These are phyloP conservation scores for Santalum album DNA, from an alignment of 164 flowering plant genomes.

Conservation along the genomic window DNA sequence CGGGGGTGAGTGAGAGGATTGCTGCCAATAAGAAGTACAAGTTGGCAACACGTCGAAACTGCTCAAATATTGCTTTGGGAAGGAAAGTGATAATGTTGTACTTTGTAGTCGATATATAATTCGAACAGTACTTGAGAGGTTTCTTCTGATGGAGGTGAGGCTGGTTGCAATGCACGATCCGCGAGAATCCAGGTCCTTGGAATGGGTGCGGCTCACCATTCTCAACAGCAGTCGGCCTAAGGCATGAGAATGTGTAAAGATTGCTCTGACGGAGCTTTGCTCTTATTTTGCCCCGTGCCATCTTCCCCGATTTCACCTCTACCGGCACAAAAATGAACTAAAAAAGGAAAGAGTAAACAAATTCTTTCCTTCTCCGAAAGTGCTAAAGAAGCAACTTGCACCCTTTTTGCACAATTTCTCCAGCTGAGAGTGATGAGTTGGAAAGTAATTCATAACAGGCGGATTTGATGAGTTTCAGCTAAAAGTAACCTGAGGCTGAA, in stretches of 20 bases:
- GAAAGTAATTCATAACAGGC: no score
- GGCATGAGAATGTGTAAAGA: constrained; percentile 40
- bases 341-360: no score
- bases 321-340: no score
- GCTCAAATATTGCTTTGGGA: constrained; percentile 43
- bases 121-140: constrained; percentile 28
- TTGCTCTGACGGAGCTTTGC: constrained; percentile 35
- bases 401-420: no score
- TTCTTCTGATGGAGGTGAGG: constrained; percentile 13
- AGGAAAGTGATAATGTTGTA: constrained; percentile 31
- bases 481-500: no score
- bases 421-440: no score
- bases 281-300: constrained; percentile 17
- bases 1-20: constrained; percentile 51
- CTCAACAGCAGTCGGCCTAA: constrained; percentile 21
- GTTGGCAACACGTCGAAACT: constrained; percentile 40
- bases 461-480: no score
- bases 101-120: constrained; percentile 34
- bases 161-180: constrained; percentile 31
- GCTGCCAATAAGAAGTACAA: constrained; percentile 84
- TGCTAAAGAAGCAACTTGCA: no score
- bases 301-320: neutral
- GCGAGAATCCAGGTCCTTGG: constrained; percentile 30
- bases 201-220: neutral
- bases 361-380: no score